These are phyloP conservation scores for Trichoderma koningii DNA, from an alignment of 2,329 filamentous ascomycete genomes.

Conservation along the genomic window DNA sequence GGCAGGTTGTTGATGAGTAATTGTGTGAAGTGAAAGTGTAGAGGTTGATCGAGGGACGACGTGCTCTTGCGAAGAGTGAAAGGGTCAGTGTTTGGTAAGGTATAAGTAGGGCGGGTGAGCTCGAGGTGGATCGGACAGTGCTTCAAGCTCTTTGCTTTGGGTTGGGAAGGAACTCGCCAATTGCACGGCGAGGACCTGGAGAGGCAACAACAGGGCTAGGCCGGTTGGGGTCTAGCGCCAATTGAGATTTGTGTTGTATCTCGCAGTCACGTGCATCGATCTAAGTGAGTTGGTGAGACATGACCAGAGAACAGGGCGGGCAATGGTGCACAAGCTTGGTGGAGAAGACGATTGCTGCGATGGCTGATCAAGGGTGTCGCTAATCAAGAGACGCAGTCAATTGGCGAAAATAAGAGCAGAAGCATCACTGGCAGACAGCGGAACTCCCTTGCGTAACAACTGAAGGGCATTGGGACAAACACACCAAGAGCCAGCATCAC, in stretches of 20 bases:
- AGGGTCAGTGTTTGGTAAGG: conserved; percentile 22
- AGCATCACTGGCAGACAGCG: not conserved
- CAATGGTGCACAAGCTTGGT: not conserved
- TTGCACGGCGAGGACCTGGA: conserved; percentile 29
- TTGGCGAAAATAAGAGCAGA: not conserved
- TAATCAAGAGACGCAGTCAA: not conserved
- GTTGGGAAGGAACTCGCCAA: conserved; percentile 30
- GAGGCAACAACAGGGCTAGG: conserved; percentile 40
- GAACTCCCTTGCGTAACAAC: not conserved
- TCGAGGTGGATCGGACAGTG: conserved; percentile 29
- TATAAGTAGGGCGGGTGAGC: conserved; percentile 34
- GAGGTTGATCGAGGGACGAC: conserved; percentile 23
- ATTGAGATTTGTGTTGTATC: conserved; percentile 3
- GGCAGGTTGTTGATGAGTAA: not conserved
- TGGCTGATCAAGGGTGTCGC: not conserved
- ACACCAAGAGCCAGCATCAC: not conserved
- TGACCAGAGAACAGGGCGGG: not conserved
- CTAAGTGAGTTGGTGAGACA: not conserved
- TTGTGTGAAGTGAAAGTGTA: conserved; percentile 27
- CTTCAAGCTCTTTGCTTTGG: conserved; percentile 38
- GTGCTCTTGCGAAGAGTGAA: conserved; percentile 14
- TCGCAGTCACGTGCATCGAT: conserved; percentile 10
- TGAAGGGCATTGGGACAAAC: not conserved
- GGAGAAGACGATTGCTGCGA: not conserved
- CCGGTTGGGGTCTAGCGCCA: conserved; percentile 22